Evolutionary conservation across 306 rosid species (phyloP).

Genomic region (Vigna angularis): DNA sequence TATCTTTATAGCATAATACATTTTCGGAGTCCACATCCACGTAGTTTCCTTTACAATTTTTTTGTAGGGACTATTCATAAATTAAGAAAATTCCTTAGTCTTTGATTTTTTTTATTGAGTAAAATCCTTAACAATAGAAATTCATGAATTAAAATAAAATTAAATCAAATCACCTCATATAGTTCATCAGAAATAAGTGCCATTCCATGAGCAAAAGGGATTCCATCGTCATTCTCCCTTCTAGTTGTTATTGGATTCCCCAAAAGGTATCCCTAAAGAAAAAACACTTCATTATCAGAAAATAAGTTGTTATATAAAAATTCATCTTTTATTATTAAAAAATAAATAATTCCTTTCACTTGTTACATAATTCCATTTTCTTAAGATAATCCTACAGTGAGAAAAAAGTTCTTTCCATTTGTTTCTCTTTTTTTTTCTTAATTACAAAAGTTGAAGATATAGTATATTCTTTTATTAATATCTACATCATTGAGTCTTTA

Average conservation of each 20-base stretch:
- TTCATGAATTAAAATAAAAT: neutral
- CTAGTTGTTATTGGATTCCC: conserved; percentile 53
- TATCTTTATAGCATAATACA: conserved; percentile 45
- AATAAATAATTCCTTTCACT: no score
- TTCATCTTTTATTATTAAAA: no score
- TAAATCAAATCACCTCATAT: conserved; percentile 44
- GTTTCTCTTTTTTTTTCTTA: no score
- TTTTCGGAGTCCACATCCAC: conserved; percentile 36
- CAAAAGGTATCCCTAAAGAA: conserved; percentile 64
- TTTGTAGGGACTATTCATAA: conserved; percentile 52
- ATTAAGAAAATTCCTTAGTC: neutral
- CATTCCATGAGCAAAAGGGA: conserved; percentile 65
- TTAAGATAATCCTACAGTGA: no score
- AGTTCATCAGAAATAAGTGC: conserved; percentile 69
- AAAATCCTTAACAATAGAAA: no score
- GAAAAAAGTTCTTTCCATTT: no score
- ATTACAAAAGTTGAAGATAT: no score
- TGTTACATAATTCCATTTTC: no score
- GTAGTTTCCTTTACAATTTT: conserved; percentile 60
- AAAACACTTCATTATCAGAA: neutral
- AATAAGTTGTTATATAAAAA: no score
- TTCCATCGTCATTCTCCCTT: neutral
- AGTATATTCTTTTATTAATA: no score
- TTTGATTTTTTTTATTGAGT: conserved; percentile 2
- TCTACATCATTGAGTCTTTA: no score